Evolutionary conservation across 768 basidiomycete genomes (phyloP), one percentile per base, ranked within the genome.

Genomic region (Brasilioporus rufonigricans): DNA sequence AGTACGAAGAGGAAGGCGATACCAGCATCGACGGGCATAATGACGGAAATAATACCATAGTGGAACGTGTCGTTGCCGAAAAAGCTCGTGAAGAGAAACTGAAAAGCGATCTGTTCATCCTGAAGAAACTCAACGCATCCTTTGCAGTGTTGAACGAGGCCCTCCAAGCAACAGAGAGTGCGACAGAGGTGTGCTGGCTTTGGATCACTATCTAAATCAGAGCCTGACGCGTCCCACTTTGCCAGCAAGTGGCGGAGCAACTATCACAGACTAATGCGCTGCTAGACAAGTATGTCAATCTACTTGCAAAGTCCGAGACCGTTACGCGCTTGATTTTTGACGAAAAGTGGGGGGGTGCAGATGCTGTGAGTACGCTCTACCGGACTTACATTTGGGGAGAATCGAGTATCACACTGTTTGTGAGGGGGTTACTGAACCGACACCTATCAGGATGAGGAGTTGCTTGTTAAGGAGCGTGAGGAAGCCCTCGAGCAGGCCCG

Each of bases 261-360:
- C 68, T 92, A 32, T 79, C 77, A 44, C 81, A 91, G 59, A 91
- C 90, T 0, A 84, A 91, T 62, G 80, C 79, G 1, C 72, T 92
- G 53, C 73, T 92, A 55, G 84, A 89, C 70, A 87, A 84, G 77
- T 92, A 92, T 65, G 80, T 88, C 40, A 73, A 71, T 39, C 81
- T 89, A 44, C 73, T 92, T 19, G 79, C 81, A 6, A 84, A 82
- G 66, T 87, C 89, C 2, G 89, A 91, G 68, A 78, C 82, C 14
- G 77, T 82, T 56, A 74, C 87, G 3, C 80, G 80, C 29, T 69
- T 91, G 53, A 82, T 92, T 18, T 84, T 91, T 56, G 89, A 92
- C 65, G 86, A 89, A 56, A 73, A 80, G 54, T 92, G 87, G 87
- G 73, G 80, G 50, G 90, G 90, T 2, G 87, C 84, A 36, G 86